Evolutionary conservation across 352 stramenopile species (phyloP), one percentile per base, ranked within the genome.

Genomic region (Phytophthora megakarya): DNA sequence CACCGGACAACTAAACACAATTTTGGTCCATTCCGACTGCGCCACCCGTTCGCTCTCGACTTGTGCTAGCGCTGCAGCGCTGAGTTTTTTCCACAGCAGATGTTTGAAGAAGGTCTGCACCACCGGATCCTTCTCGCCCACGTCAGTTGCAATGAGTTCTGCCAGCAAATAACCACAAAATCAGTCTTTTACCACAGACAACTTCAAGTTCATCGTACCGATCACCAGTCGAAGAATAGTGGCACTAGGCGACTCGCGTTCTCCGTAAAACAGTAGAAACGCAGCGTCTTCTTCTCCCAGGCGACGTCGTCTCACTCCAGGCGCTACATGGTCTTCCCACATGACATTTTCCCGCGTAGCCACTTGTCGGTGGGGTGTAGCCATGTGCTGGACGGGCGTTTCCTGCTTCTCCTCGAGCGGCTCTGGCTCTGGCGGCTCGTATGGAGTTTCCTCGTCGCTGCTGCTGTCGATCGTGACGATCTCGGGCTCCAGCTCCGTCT

Each of bases 1-100:
- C 10, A 54, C 73, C 49, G 25, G 73, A 38, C 54, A 81, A 42
- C 80, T 85, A 32, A 92, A 85, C 26, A 89, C 79, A 43, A 92
- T 92, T 70, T 90, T 90, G 58, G 88, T 92, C 84, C 84, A 92
- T 47, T 92, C 84, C 0, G 84, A 87, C 49, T 85, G 78, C 37
- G 73, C 66, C 5, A 72, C 18, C 7, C 76, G 70, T 26, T 87
- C 75, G 16, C 70, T 67, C 0, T n/a, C n/a, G n/a, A n/a, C n/a
- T n/a, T n/a, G n/a, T n/a, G 67, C 56, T 9, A 88, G 48, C 8
- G 69, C 65, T 0, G 62, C 47, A 89, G 73, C 9, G 58, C 57
- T 83, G 16, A 92, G 51, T 46, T 81, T 87, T 16, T 65, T 46
- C 68, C 83, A 88, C 1, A 90, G 65, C 26, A 81, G 39, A 42